Evolutionary conservation across 1,284 basidiomycete species (phyloP).

Genomic region (Ustilago shanxiensis): DNA sequence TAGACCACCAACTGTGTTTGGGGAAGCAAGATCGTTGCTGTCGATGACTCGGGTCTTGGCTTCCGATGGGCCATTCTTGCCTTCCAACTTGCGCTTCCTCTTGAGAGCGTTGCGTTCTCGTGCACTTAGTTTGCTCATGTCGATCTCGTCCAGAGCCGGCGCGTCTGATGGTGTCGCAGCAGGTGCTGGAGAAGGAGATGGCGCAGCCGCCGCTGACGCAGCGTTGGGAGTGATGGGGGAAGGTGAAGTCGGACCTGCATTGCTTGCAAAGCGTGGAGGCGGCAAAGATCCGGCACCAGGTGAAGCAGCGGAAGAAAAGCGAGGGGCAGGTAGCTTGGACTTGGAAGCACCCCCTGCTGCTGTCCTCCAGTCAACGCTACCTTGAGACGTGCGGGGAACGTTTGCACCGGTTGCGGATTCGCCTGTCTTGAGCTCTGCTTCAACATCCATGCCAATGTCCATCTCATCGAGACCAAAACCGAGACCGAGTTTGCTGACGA

Average conservation of each 20-base stretch:
- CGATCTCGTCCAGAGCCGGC: slow-evolving; percentile 52
- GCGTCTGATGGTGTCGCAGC: slow-evolving; percentile 24
- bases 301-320: slow-evolving; percentile 23
- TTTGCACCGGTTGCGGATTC: slow-evolving; percentile 16
- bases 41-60: slow-evolving; percentile 54
- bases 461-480: slow-evolving; percentile 81
- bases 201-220: slow-evolving; percentile 17
- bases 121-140: slow-evolving; percentile 72
- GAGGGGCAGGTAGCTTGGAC: slow-evolving; percentile 42
- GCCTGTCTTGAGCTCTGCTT: slow-evolving; percentile 64
- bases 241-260: slow-evolving; percentile 25
- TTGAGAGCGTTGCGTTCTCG: slow-evolving; percentile 90
- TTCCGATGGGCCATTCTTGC: slow-evolving; percentile 68
- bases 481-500: slow-evolving; percentile 74
- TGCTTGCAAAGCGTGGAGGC: slow-evolving; percentile 31
- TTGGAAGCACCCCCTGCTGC: slow-evolving; percentile 37
- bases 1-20: slow-evolving; percentile 19
- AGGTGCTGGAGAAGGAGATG: slow-evolving; percentile 30
- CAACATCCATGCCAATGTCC: slow-evolving; percentile 72
- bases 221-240: slow-evolving; percentile 29
- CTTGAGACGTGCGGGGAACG: slow-evolving; percentile 26
- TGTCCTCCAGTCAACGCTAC: slow-evolving; percentile 49
- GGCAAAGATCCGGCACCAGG: slow-evolving; percentile 20
- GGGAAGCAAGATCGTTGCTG: slow-evolving; percentile 72
- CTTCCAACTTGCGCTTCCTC: slow-evolving; percentile 89